These are phyloP conservation scores for Seiridium unicorne DNA, from an alignment of 2,329 filamentous ascomycete species.

Conservation along the genomic window DNA sequence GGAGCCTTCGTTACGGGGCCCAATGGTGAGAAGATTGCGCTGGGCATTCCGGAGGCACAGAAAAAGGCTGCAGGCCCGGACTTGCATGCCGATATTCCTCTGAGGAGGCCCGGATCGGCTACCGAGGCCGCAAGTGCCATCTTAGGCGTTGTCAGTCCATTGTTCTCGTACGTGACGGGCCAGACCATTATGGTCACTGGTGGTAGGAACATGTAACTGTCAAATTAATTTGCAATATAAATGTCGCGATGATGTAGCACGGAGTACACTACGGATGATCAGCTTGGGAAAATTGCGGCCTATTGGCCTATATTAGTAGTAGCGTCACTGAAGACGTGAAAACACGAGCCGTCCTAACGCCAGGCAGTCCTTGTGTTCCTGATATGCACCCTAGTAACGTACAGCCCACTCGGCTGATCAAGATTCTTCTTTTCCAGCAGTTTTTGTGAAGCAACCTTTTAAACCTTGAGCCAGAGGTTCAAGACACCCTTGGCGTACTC, in stretches of 20 bases:
- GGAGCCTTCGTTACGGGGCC: constrained; percentile 77
- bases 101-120: constrained; percentile 73
- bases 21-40: constrained; percentile 70
- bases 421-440: neutral
- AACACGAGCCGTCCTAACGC: constrained; percentile 10
- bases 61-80: constrained; percentile 37
- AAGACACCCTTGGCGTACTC: constrained; percentile 90
- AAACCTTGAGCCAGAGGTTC: constrained; percentile 76
- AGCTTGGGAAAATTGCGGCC: constrained; percentile 1
- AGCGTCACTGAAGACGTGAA: constrained; percentile 3
- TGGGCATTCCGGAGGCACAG: constrained; percentile 70
- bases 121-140: constrained; percentile 79
- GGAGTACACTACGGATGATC: no score
- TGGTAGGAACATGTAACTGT: constrained; percentile 58
- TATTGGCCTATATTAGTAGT: constrained; percentile 8
- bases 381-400: constrained; percentile 1
- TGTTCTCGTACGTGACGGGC: constrained; percentile 82
- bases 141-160: constrained; percentile 74
- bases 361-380: constrained; percentile 6
- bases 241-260: no score
- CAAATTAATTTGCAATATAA: neutral
- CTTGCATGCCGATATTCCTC: constrained; percentile 68
- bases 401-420: neutral
- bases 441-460: constrained; percentile 12
- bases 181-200: constrained; percentile 88